Evolutionary conservation across 192 early-diverging fungal genomes (phyloP).

Genomic region (Coemansia sp.): DNA sequence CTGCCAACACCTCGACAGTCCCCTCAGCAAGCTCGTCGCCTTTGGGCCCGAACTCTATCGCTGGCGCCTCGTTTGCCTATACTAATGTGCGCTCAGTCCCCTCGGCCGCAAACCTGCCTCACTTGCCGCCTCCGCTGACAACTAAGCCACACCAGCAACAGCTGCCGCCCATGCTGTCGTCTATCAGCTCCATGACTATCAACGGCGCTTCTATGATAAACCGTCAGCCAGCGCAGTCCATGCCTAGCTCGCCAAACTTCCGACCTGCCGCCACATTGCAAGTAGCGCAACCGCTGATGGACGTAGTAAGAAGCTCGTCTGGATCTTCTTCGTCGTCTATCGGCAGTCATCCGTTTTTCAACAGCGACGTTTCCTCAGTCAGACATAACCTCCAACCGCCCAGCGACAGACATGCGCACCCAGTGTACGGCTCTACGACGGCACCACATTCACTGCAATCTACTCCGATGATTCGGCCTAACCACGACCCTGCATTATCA

Average conservation of each 20-base stretch:
- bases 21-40: slow-evolving; percentile 25
- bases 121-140: neutral
- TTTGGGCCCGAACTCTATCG: slow-evolving; percentile 10
- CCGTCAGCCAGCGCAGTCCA: slow-evolving; percentile 31
- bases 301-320: neutral
- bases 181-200: slow-evolving; percentile 7
- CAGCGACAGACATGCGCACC: slow-evolving; percentile 16
- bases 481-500: slow-evolving; percentile 5
- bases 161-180: neutral
- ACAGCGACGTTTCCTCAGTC: slow-evolving; percentile 44
- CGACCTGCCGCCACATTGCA: neutral
- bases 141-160: neutral
- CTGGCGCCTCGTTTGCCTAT: neutral
- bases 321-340: neutral
- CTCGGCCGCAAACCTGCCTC: neutral
- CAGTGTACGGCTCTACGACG: neutral
- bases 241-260: slow-evolving; percentile 48
- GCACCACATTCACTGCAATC: slow-evolving; percentile 33
- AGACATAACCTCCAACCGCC: slow-evolving; percentile 40
- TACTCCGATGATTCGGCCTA: slow-evolving; percentile 44
- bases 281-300: neutral
- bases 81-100: neutral
- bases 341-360: slow-evolving; percentile 33
- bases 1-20: slow-evolving; percentile 12
- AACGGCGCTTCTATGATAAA: neutral